Evolutionary conservation across 306 rosid species (phyloP).

Genomic region (Mucuna pruriens): DNA sequence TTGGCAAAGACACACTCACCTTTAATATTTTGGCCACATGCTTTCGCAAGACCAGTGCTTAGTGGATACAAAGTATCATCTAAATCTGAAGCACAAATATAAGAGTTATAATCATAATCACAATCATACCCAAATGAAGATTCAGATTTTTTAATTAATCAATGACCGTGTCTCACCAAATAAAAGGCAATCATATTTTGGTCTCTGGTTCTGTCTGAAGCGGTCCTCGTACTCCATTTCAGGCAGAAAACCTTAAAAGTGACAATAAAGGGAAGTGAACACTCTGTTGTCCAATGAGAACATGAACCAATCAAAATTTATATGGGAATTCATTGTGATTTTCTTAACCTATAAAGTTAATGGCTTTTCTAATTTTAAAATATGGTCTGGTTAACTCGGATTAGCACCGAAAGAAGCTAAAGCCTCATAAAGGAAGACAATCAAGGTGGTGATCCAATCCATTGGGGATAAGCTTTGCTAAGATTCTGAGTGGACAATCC

Average conservation of each 20-base stretch:
- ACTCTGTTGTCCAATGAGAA: slow-evolving; percentile 40
- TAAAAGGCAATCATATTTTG: slow-evolving; percentile 86
- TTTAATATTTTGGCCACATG: slow-evolving; percentile 75
- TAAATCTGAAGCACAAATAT: slow-evolving; percentile 59
- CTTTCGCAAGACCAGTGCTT: slow-evolving; percentile 72
- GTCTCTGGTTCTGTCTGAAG: slow-evolving; percentile 68
- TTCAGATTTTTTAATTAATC: slow-evolving; percentile 18
- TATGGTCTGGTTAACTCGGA: slow-evolving; percentile 46
- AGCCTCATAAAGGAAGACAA: slow-evolving; percentile 41
- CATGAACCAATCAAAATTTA: slow-evolving; percentile 45
- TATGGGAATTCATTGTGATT: slow-evolving; percentile 34
- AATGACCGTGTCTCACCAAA: slow-evolving; percentile 60
- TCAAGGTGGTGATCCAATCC: slow-evolving; percentile 40
- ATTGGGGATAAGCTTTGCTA: slow-evolving; percentile 31
- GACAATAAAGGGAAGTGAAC: slow-evolving; percentile 33
- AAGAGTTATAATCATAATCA: slow-evolving; percentile 21
- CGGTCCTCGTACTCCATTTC: slow-evolving; percentile 74
- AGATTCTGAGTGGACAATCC: slow-evolving; percentile 59
- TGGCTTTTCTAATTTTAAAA: slow-evolving; percentile 11
- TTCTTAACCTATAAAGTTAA: slow-evolving; percentile 32
- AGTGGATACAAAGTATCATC: slow-evolving; percentile 94
- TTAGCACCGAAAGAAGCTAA: slow-evolving; percentile 42
- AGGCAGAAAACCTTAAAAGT: slow-evolving; percentile 43
- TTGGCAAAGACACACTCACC: slow-evolving; percentile 46
- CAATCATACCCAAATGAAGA: background rate